These are phyloP conservation scores for Cornus florida DNA, from an alignment of 148 eudicot genomes.

Conservation along the genomic window DNA sequence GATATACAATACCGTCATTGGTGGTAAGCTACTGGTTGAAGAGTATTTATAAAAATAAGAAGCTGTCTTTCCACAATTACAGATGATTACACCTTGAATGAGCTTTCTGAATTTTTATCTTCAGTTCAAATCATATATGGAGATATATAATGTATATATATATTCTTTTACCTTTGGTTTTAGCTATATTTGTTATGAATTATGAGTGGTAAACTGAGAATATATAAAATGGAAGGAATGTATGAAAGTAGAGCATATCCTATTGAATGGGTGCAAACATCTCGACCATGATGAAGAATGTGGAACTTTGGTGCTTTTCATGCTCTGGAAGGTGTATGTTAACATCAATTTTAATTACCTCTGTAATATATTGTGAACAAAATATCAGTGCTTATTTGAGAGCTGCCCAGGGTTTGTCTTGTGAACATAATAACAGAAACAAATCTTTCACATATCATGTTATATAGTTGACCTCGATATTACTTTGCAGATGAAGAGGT, in stretches of 20 bases:
- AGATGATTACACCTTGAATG: not conserved
- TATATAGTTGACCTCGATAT: slow-evolving; percentile 2
- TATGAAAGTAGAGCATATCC: not conserved
- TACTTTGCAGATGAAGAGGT: slow-evolving; percentile 67
- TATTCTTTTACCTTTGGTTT: not conserved
- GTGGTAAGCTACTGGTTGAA: not conserved
- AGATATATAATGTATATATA: too few species aligned
- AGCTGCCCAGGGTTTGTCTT: not conserved
- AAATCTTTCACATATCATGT: not conserved
- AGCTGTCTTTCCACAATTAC: not conserved
- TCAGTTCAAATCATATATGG: not conserved
- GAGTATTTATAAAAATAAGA: too few species aligned
- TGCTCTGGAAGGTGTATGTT: not conserved
- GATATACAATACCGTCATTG: too few species aligned
- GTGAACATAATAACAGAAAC: not conserved
- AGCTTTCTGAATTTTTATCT: not conserved
- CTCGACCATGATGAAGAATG: not conserved
- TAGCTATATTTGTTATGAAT: not conserved
- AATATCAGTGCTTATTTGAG: not conserved
- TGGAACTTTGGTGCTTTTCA: not conserved
- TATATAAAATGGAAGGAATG: not conserved
- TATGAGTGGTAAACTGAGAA: not conserved
- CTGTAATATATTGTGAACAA: not conserved
- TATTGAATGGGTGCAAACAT: not conserved
- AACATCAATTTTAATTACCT: not conserved